phyloP scores from a whole-genome alignment of 2,329 filamentous ascomycete genomes.

The Cercospora canescens region DNA sequence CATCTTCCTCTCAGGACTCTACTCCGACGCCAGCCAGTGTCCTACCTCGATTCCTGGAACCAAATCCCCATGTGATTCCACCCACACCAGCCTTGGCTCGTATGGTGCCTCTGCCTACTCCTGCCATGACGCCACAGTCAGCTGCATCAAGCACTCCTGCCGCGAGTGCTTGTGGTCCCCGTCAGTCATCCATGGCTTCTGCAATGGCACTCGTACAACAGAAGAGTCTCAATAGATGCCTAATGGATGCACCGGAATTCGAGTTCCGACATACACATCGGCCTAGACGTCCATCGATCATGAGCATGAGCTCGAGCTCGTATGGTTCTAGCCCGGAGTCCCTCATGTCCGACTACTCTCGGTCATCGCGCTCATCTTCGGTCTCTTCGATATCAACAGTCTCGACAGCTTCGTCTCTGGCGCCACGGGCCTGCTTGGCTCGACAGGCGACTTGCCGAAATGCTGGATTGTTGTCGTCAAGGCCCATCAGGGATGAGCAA shows the following conservation, averaged over 20 bases:
- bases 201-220: slow-evolving; percentile 60
- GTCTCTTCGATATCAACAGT: slow-evolving; percentile 55
- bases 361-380: slow-evolving; percentile 57
- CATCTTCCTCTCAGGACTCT: slow-evolving; percentile 42
- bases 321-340: slow-evolving; percentile 60
- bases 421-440: slow-evolving; percentile 53
- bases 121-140: slow-evolving; percentile 60
- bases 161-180: slow-evolving; percentile 55
- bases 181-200: slow-evolving; percentile 58
- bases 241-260: slow-evolving; percentile 48
- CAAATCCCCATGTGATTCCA: slow-evolving; percentile 50
- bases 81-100: slow-evolving; percentile 57
- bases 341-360: slow-evolving; percentile 60
- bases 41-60: slow-evolving; percentile 52
- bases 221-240: slow-evolving; percentile 56
- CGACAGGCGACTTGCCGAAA: slow-evolving; percentile 55
- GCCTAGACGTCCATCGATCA: slow-evolving; percentile 49
- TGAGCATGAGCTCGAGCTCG: slow-evolving; percentile 55
- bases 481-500: slow-evolving; percentile 28
- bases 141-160: slow-evolving; percentile 59
- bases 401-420: slow-evolving; percentile 45
- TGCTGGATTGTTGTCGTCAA: slow-evolving; percentile 43
- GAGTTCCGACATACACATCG: slow-evolving; percentile 46
- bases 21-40: slow-evolving; percentile 45
- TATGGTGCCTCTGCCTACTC: slow-evolving; percentile 60